Evolutionary conservation across 495 filamentous ascomycete species (phyloP), one percentile per base, ranked within the genome.

Genomic region (Diplogelasinospora grovesii): DNA sequence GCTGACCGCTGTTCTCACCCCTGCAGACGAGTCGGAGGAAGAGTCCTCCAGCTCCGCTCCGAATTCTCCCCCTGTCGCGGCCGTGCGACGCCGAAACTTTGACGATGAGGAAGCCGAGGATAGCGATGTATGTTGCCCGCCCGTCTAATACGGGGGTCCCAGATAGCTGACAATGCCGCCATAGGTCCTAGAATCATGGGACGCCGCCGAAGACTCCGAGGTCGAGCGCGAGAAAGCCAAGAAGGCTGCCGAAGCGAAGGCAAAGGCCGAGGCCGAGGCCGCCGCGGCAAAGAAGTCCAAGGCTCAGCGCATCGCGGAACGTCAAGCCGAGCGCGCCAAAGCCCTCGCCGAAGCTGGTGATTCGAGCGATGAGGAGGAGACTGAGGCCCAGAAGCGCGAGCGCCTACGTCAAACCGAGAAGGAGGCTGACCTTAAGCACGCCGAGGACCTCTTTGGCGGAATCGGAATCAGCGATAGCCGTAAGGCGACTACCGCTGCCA

Each of bases 121-220:
- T 32, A 71, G 68, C 59, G 89, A 96, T 64, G 89, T 90, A 77
- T 59, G 76, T 62, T n/a, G 37, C 41, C 22, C 26, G 34, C 15
- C 18, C 9, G 38, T 36, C 21, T 50, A 31, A 21, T n/a, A n/a
- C n/a, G n/a, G n/a, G n/a, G 16, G n/a, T 23, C 22, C 22, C 13
- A 28, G 27, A 27, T 36, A 39, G 45, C 53, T 50, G 35, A 45
- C 39, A 14, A 14, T 23, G 36, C 44, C 39, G 7, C 39, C 14
- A 29, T 36, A 95, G 85, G 86, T 96, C 41, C 76, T 96, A 43
- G 93, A 99, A 31, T 90, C 87, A 15, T 99, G 93, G 93, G 89
- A 95, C 50, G 90, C 87, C 27, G 92, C 85, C 43, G 92, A 96
- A 54, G 93, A 99, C 68, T 93, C 86, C 36, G 93, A 99, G 54